Evolutionary conservation across 2,329 filamentous ascomycete genomes (phyloP).

Genomic region (Venturiaceae sp.): DNA sequence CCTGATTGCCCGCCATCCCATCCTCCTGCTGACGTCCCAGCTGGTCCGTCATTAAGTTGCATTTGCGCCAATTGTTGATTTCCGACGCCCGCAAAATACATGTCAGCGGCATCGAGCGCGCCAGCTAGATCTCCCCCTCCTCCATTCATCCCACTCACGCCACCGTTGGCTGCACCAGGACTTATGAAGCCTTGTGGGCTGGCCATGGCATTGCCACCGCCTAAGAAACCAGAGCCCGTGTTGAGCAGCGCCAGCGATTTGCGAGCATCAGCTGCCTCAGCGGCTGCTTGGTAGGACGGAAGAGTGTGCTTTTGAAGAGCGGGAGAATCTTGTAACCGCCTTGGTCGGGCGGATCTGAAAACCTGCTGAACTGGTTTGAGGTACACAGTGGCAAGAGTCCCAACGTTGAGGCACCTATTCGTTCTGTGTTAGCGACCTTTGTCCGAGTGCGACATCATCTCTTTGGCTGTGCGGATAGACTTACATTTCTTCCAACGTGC

Average conservation of each 20-base stretch:
- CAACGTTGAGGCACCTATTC: constrained; percentile 71
- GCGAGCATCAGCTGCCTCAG: constrained; percentile 16
- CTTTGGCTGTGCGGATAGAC: no score
- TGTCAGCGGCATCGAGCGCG: constrained; percentile 9
- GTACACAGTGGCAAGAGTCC: constrained; percentile 93
- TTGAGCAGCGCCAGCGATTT: constrained; percentile 4
- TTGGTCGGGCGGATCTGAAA: constrained; percentile 77
- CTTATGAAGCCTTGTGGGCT: constrained; percentile 12
- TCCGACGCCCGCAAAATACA: constrained; percentile 9
- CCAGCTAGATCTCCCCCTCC: constrained; percentile 2
- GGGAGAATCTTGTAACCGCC: constrained; percentile 71
- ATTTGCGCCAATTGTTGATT: constrained; percentile 7
- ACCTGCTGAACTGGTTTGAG: constrained; percentile 96
- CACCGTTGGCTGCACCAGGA: constrained; percentile 14
- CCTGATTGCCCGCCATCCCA: not conserved
- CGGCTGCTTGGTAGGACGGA: constrained; percentile 42
- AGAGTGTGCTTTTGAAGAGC: constrained; percentile 69
- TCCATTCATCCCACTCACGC: constrained; percentile 11
- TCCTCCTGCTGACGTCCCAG: not conserved
- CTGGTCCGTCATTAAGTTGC: not conserved
- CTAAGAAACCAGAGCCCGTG: not conserved
- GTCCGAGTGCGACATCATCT: no score
- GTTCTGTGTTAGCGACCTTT: not conserved
- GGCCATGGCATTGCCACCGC: constrained; percentile 11
- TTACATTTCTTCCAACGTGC: constrained; percentile 82